Base-by-base conservation (phyloP, 345 rosid species). In the Aquilaria malaccensis region DNA sequence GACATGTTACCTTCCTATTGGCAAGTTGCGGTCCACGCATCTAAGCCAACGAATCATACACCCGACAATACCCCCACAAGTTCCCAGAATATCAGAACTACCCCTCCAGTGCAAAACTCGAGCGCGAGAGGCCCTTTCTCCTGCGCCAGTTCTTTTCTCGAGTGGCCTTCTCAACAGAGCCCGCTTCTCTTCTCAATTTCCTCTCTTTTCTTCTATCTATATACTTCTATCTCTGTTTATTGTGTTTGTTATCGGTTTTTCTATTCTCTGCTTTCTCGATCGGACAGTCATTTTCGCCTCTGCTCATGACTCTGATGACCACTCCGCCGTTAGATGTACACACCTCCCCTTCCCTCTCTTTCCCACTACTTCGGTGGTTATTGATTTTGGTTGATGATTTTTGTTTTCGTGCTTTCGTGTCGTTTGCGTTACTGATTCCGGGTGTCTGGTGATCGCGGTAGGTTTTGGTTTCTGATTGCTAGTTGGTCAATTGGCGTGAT, bases 291-390 rank as follows among this genome's bases (percentile, higher is more conserved):
- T 22, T 51, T 60, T 64, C 65, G 60, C 55, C 66, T 58, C 48
- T 67, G 52, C 64, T 57, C 78, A 87, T 90, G 97, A 87, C 95
- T 77, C 50, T 85, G 90, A 76, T 89, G 82, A 82, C 97, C 72
- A 86, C 92, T 70, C 77, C 92, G 52, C 88, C 88, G 67, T 54
- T 82, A 10, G 97, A 90, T 75, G 97, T 90, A 80, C 74, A 61
- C 31, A 55, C 75, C 66, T 50, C 53, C 55, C 22, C 52, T 52
- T 30, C 59, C 64, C 2, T 29, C 67, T 7, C 29, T 50, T 53
- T 67, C 46, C 33, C 55, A 4, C 33, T 64, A 9, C 14, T 11
- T 45, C 9, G 13, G 48, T 29, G 50, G 13, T 12, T 53, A 43
- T 13, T 54, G 45, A 12, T 2, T 10, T 37, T 41, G 43, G 43